Percentiles rank a stretch among this genome's conserved stretches.
These are phyloP conservation scores for Solanum chiquidenum DNA, from an alignment of 257 asterid species.

Conservation along the genomic window DNA sequence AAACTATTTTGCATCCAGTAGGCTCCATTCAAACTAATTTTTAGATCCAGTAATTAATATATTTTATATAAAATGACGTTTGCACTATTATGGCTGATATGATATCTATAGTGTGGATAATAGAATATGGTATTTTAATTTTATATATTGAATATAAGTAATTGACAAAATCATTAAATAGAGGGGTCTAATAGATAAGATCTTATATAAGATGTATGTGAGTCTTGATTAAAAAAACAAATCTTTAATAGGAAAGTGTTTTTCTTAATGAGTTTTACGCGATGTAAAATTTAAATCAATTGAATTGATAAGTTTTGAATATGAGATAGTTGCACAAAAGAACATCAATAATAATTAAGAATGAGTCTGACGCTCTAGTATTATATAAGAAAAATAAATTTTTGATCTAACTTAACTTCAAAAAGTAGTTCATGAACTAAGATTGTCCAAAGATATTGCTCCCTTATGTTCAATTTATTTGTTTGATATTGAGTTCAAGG, in stretches of 20 bases:
- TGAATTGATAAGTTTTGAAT: neutral
- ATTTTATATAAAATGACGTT: neutral
- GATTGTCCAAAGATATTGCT: neutral
- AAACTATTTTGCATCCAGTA: neutral
- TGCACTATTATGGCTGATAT: neutral
- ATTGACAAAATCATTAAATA: neutral
- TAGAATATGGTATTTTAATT: neutral
- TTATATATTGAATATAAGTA: neutral
- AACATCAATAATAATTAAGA: neutral
- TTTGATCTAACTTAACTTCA: neutral
- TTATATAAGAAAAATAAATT: neutral
- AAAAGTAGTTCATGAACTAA: neutral
- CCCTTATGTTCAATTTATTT: neutral
- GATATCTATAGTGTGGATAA: neutral
- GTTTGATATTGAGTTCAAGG: neutral
- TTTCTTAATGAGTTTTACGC: neutral
- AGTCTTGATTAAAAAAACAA: neutral
- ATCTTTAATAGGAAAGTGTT: neutral
- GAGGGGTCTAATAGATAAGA: neutral
- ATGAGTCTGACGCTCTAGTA: neutral
- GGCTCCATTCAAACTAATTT: neutral
- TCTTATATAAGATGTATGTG: neutral
- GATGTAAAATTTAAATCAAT: neutral
- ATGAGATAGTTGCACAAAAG: neutral
- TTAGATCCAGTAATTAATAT: neutral